Base-by-base conservation (phyloP, 2,329 filamentous ascomycete genomes). In the Ascochyta fabae region DNA sequence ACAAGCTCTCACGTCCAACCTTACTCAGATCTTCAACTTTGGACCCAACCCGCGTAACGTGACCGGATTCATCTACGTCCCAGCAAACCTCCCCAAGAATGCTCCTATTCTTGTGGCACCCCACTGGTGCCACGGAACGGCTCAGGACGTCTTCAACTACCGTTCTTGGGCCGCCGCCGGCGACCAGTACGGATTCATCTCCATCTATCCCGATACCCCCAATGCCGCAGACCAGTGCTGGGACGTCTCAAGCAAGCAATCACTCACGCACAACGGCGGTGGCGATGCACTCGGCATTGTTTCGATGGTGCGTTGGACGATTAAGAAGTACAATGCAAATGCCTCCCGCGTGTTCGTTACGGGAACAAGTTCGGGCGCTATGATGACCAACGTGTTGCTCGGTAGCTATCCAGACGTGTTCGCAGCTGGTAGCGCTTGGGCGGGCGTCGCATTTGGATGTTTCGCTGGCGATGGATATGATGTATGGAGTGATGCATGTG, bases 391-490 rank as follows among this genome's bases (percentile, higher is more conserved):
- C 24, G 70, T 73, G 1, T 61, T 74, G 2, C 41, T 73, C 3
- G 71, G 71, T 1, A 67, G 64, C 34, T 74, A 74, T 45, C 71
- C 71, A 1, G 71, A 74, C 39, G 61, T 74, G 1, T 74, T 74
- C 36, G 69, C 71, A 3, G 71, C 69, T 7, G 71, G 71, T 15
- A 72, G 69, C 47, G 71, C 68, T 13, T 73, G 64, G 62, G 71
- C 71, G 1, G 70, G 71, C 16, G 71, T 74, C 2, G 53, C 71
- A n/a, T 75, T 75, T 36, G 73, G 72, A 2, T 76, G 73, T 38
- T 75, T 67, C 40, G 68, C 70, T 4, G 72, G 69, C 2, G 41
- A 68, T 47, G 70, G 70, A 1, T 74, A 59, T 47, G 70, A 48
- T 7, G 67, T 69, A 3, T 74, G 71, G 71, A 72, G 59, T 52